phyloP scores from a whole-genome alignment of 495 filamentous ascomycete genomes.

The Podospora appendiculata region DNA sequence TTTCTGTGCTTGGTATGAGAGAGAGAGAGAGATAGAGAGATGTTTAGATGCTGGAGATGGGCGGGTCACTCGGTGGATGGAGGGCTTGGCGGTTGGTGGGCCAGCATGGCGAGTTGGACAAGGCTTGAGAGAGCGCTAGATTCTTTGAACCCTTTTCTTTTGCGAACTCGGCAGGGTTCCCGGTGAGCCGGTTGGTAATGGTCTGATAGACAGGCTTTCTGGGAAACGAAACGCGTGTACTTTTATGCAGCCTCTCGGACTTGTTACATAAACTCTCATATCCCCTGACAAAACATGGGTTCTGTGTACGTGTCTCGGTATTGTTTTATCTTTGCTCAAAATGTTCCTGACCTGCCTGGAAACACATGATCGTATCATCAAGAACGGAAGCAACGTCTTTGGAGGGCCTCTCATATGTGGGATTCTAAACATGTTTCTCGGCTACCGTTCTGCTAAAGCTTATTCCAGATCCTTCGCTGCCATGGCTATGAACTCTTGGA shows the following conservation, averaged over 20 bases:
- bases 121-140: neutral
- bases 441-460: no score
- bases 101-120: neutral
- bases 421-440: no score
- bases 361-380: no score
- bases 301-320: neutral
- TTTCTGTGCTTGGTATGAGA: no score
- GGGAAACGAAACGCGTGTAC: slow-evolving; percentile 7
- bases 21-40: neutral
- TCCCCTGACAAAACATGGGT: neutral
- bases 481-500: no score
- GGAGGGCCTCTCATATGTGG: no score
- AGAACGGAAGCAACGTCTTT: no score
- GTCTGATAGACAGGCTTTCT: slow-evolving; percentile 12
- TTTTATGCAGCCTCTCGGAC: slow-evolving; percentile 9
- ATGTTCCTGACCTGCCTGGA: no score
- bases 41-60: neutral
- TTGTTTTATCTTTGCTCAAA: neutral
- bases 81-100: neutral
- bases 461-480: no score
- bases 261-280: slow-evolving; percentile 4
- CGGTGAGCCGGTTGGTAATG: slow-evolving; percentile 11
- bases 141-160: neutral
- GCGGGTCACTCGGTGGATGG: neutral
- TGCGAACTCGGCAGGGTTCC: neutral